Base-by-base conservation (phyloP, 2,329 filamentous ascomycete genomes). In the Didymella exigua region DNA sequence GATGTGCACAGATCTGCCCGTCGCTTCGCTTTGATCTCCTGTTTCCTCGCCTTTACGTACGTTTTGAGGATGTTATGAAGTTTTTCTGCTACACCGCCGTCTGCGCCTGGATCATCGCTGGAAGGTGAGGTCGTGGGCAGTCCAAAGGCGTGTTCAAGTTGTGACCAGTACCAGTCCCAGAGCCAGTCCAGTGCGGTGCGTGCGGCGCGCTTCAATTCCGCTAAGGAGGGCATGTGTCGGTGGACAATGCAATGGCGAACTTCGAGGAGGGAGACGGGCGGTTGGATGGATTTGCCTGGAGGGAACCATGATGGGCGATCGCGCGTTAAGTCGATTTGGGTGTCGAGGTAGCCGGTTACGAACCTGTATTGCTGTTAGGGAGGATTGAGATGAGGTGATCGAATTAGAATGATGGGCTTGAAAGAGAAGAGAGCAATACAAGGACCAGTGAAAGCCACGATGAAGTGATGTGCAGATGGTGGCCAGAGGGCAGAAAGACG, bases 231-330 rank as follows among this genome's bases (percentile, higher is more conserved):
- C 52, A 96, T 79, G 70, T 92, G 89, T 74, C 96, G 90, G 73
- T 98, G 93, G 34, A 92, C 96, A 37, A 90, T 90, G 76, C 96
- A 90, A 73, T 97, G 93, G 40, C 93, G 85, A 54, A 96, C 80
- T 78, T 96, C 92, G 49, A 97, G 91, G 74, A 96, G 96, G 84
- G 86, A 56, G 88, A 89, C 21, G 89, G 68, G 71, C 11, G 65
- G 59, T 45, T 67, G 59, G 26, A 67, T 62, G 2, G 59, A 37
- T 55, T 65, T 63, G 11, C 61, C 60, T 2, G 64, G 57, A 2
- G 61, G 62, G 34, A 66, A 66, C 64, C 62, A 70, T 30, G 60
- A 59, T 11, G 69, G 70, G 1, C 62, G 65, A 54, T 66, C 61
- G 24, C 70, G 69, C n/a, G 58, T 58, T 18, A 74, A 62, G 21